Evolutionary conservation across 441 rosid genomes (phyloP), one percentile per base, ranked within the genome.

Genomic region (Gossypium schwendimanii): DNA sequence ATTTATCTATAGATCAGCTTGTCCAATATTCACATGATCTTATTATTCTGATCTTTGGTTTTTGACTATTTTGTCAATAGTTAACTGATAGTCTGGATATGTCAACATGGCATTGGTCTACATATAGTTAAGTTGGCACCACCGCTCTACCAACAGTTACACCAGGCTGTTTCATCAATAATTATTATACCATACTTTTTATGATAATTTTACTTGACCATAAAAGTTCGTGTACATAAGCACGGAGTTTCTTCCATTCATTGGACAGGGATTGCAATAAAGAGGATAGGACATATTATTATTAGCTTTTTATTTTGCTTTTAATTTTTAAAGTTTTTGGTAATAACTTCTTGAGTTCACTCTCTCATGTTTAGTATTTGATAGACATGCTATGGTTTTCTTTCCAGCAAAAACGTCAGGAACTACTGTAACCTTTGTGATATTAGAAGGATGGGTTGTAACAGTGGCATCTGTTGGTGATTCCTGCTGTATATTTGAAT

Each of bases 401-500:
- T 75, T 84, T 78, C 69, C 90, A 96, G 99, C 97, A 12, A 89
- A 85, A 83, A 89, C 90, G 11, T 95, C 99, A 1, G 98, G 98
- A 77, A 95, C 98, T 21, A 91, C 99, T 4, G 98, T 93, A 74
- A 91, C 99, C 67, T 93, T 93, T 80, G 89, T 87, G 31, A 85
- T 95, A 74, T 86, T 93, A 68, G 99, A 95, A 84, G 97, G 98
- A 75, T 93, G 90, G 95, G 85, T 87, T 26, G 54, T 95, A 79
- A 93, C 95, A 52, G 99, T 91, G 75, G 99, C 98, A 77, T 95
- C 99, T 74, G 99, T 95, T 65, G 99, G 99, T 10, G 99, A 95
- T 80, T 95, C 99, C 55, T 95, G 95, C 70, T 90, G 99, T 82
- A 83, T 95, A 81, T 91, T 95, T 80, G 99, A 95, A 83, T 92